Conservation (phyloP, 306 rosid species). For the Begonia fuchsioides region DNA sequence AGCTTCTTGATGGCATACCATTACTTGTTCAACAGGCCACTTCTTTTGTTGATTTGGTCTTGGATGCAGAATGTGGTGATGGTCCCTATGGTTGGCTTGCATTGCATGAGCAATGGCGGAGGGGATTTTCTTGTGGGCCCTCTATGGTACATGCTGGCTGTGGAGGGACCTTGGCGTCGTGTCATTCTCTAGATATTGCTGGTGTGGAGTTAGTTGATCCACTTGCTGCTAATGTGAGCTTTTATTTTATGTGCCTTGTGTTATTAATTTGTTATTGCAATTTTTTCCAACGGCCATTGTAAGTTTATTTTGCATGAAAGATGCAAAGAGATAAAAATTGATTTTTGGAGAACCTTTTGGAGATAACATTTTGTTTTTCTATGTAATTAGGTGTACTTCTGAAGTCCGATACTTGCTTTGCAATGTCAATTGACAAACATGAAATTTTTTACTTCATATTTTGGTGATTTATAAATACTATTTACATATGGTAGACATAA, state of each 20-base stretch:
- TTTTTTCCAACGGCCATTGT: too few species aligned
- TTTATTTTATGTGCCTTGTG: conserved; percentile 7
- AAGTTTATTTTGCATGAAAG: too few species aligned
- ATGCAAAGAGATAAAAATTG: too few species aligned
- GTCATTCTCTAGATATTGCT: conserved; percentile 96
- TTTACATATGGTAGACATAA: too few species aligned
- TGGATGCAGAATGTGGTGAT: conserved; percentile 88
- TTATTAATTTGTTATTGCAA: background rate
- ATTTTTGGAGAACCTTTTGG: too few species aligned
- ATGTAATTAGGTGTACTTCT: too few species aligned
- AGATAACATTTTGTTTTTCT: too few species aligned
- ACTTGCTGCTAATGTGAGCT: conserved; percentile 81
- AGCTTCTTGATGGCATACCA: conserved; percentile 82
- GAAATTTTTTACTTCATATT: too few species aligned
- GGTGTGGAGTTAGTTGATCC: conserved; percentile 98
- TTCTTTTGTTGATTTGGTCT: conserved; percentile 80
- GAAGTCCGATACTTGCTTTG: too few species aligned
- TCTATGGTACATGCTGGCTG: conserved; percentile 96
- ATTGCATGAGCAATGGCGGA: conserved; percentile 94
- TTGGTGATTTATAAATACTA: too few species aligned
- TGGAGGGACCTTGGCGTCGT: conserved; percentile 92
- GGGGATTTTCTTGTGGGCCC: conserved; percentile 96
- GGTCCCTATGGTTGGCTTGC: conserved; percentile 99
- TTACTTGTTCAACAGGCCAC: conserved; percentile 92
- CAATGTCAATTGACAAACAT: too few species aligned